Percentiles rank a stretch among this genome's conserved stretches.
These are phyloP conservation scores for Cylindrotheca fusiformis DNA, from an alignment of 108 stramenopile species.

Conservation along the genomic window DNA sequence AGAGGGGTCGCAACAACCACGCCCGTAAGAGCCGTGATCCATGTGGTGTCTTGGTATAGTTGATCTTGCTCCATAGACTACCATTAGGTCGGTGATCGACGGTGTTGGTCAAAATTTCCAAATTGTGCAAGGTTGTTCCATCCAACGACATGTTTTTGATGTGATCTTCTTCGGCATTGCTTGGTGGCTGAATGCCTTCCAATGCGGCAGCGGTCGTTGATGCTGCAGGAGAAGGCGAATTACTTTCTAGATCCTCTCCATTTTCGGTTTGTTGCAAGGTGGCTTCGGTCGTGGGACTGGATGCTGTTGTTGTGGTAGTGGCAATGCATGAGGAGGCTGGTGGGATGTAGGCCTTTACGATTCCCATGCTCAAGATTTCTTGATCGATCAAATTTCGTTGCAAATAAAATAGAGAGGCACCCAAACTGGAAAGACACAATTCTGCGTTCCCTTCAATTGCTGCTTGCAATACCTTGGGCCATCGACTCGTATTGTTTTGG, in stretches of 20 bases:
- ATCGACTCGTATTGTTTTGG: slow-evolving; percentile 41
- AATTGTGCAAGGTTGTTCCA: slow-evolving; percentile 92
- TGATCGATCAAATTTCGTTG: slow-evolving; percentile 89
- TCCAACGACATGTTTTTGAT: slow-evolving; percentile 91
- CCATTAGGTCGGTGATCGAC: slow-evolving; percentile 71
- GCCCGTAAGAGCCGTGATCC: slow-evolving; percentile 92
- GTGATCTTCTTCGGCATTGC: slow-evolving; percentile 24
- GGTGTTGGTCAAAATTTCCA: slow-evolving; percentile 90
- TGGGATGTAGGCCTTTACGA: slow-evolving; percentile 85
- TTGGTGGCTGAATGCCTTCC: neutral
- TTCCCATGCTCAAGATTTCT: slow-evolving; percentile 90
- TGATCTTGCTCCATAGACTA: slow-evolving; percentile 89
- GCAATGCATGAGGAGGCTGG: slow-evolving; percentile 30
- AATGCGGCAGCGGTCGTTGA: neutral
- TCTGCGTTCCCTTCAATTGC: slow-evolving; percentile 77
- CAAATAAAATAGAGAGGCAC: slow-evolving; percentile 87
- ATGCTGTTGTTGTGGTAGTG: neutral
- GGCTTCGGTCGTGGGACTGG: neutral
- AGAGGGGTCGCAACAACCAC: slow-evolving; percentile 95
- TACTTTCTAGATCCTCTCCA: slow-evolving; percentile 17
- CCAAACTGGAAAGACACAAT: slow-evolving; percentile 81
- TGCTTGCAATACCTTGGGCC: slow-evolving; percentile 83
- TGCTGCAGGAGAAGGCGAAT: slow-evolving; percentile 6
- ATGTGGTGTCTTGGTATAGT: slow-evolving; percentile 88
- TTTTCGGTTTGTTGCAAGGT: neutral